These are phyloP conservation scores for Alternaria sp. DNA, from an alignment of 2,329 filamentous ascomycete genomes.

Conservation along the genomic window DNA sequence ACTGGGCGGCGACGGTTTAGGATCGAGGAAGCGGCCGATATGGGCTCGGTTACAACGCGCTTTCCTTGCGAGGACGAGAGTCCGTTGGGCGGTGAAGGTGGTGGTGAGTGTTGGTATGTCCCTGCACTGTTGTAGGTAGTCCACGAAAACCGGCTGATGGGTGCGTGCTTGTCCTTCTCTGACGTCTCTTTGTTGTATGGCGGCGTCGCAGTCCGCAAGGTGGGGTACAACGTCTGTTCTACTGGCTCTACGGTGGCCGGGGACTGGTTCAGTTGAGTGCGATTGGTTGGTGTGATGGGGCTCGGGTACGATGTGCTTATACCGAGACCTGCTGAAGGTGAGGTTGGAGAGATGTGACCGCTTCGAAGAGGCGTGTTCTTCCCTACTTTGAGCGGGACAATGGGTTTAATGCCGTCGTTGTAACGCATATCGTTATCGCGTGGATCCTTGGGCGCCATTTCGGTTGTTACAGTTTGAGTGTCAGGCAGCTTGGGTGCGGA, in stretches of 20 bases:
- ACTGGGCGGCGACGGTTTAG: slow-evolving; percentile 44
- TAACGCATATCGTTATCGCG: slow-evolving; percentile 35
- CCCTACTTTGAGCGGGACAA: slow-evolving; percentile 51
- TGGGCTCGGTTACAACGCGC: slow-evolving; percentile 31
- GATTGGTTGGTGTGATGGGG: slow-evolving; percentile 34
- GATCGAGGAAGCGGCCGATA: slow-evolving; percentile 36
- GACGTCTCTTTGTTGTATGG: slow-evolving; percentile 32
- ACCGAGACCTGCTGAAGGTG: slow-evolving; percentile 32
- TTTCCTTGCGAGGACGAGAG: slow-evolving; percentile 30
- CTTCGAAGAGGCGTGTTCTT: slow-evolving; percentile 43
- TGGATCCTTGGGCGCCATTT: slow-evolving; percentile 10
- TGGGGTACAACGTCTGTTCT: slow-evolving; percentile 22
- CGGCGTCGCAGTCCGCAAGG: slow-evolving; percentile 30
- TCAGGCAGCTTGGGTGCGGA: slow-evolving; percentile 33
- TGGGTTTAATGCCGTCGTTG: slow-evolving; percentile 51
- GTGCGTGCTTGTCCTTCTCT: slow-evolving; percentile 25
- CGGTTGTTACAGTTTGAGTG: slow-evolving; percentile 38
- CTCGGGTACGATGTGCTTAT: slow-evolving; percentile 37
- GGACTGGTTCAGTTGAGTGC: slow-evolving; percentile 23
- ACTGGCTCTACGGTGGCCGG: slow-evolving; percentile 17
- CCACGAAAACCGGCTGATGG: slow-evolving; percentile 38
- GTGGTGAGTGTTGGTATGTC: slow-evolving; percentile 51
- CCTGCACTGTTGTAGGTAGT: slow-evolving; percentile 45
- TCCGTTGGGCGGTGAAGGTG: slow-evolving; percentile 50
- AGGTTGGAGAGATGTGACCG: slow-evolving; percentile 41